Percentiles rank a stretch among this genome's conserved stretches.
Evolutionary conservation across 768 basidiomycete species (phyloP).

Genomic region (Boletus subparvulus): DNA sequence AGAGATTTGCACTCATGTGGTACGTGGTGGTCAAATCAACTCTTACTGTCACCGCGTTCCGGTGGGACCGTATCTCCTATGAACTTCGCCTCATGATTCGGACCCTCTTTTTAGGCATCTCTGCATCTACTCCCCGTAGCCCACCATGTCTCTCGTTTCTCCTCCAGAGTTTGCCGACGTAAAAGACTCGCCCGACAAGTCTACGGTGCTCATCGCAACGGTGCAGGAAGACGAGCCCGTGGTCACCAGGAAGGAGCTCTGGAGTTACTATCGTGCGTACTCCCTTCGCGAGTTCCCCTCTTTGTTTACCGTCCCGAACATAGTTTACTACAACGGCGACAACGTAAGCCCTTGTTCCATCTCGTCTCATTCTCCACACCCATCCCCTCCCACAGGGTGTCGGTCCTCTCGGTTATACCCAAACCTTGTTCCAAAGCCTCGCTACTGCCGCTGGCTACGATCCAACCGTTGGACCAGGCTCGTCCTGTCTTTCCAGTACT

Average conservation of each 20-base stretch:
- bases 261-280: constrained; percentile 69
- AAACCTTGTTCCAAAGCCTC: constrained; percentile 73
- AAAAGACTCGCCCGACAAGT: constrained; percentile 14
- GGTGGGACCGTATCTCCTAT: not conserved
- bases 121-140: too few species aligned
- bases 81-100: too few species aligned
- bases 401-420: constrained; percentile 64
- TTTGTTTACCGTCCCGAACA: not conserved
- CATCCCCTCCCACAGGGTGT: constrained; percentile 48
- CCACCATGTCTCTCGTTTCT: constrained; percentile 14
- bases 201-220: constrained; percentile 38
- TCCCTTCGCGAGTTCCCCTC: not conserved
- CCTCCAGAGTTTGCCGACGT: constrained; percentile 7
- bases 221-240: constrained; percentile 57
- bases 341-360: constrained; percentile 46
- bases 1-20: too few species aligned
- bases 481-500: constrained; percentile 55
- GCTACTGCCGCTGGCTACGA: constrained; percentile 75
- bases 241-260: constrained; percentile 71
- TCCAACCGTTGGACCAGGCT: constrained; percentile 65
- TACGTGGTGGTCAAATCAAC: too few species aligned
- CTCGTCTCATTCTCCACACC: not conserved
- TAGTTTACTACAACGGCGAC: constrained; percentile 82
- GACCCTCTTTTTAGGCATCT: not conserved
- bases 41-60: not conserved